Conservation (phyloP, 2,329 filamentous ascomycete species). For the Pseudocercospora musae region DNA sequence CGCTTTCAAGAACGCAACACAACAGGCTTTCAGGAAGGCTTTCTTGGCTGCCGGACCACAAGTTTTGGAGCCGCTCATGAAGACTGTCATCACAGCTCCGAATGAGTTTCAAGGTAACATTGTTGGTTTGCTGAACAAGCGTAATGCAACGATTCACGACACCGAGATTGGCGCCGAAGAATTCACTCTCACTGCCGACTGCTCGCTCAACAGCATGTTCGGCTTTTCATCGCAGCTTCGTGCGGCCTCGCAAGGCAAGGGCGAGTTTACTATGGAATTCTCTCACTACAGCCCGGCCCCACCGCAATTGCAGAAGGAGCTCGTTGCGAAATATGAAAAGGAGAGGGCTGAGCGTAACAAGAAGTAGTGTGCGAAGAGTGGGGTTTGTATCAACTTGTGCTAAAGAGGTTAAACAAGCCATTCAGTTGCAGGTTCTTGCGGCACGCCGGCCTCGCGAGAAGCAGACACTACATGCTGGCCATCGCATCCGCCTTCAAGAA, state of each 20-base stretch:
- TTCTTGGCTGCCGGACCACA: slow-evolving; percentile 78
- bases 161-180: slow-evolving; percentile 92
- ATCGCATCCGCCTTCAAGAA: too few species aligned
- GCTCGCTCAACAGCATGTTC: slow-evolving; percentile 95
- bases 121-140: slow-evolving; percentile 93
- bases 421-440: too few species aligned
- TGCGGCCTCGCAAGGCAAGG: slow-evolving; percentile 95
- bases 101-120: slow-evolving; percentile 97
- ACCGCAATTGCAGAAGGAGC: slow-evolving; percentile 79
- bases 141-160: slow-evolving; percentile 89
- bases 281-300: slow-evolving; percentile 89
- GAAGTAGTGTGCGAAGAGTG: too few species aligned
- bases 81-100: slow-evolving; percentile 92
- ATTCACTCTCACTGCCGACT: slow-evolving; percentile 88
- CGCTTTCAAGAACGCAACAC: slow-evolving; percentile 89
- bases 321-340: slow-evolving; percentile 67
- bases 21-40: slow-evolving; percentile 93
- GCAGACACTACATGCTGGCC: too few species aligned
- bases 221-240: slow-evolving; percentile 89
- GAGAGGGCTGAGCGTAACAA: slow-evolving; percentile 62
- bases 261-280: slow-evolving; percentile 98
- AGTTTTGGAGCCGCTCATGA: slow-evolving; percentile 95
- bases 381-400: too few species aligned
- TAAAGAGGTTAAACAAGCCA: too few species aligned
- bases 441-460: too few species aligned